A percentile compares a stretch with the other conserved stretches of the same genome.
phyloP scores from a whole-genome alignment of 495 filamentous ascomycete species.

The Daldinia caldariorum region DNA sequence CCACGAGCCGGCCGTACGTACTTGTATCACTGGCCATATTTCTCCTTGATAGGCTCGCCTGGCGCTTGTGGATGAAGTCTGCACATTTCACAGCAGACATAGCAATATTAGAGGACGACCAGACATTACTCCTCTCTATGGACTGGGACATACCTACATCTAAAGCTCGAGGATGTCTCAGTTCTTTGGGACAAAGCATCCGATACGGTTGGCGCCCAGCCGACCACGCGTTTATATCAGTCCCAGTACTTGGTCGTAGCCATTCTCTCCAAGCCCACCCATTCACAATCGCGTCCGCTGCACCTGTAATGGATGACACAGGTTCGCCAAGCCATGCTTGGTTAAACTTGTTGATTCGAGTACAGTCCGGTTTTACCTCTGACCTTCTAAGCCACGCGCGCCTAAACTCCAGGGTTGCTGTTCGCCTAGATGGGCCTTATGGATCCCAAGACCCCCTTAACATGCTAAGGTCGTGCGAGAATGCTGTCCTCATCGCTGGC shows the following conservation, averaged over 20 bases:
- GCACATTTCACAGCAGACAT: slow-evolving; percentile 56
- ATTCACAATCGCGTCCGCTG: slow-evolving; percentile 68
- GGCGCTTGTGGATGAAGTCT: slow-evolving; percentile 60
- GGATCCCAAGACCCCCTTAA: slow-evolving; percentile 54
- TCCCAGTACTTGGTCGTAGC: slow-evolving; percentile 59
- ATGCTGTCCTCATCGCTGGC: slow-evolving; percentile 65
- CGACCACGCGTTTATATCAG: slow-evolving; percentile 67
- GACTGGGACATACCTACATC: slow-evolving; percentile 50
- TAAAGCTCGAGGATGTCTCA: neutral
- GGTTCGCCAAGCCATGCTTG: slow-evolving; percentile 48
- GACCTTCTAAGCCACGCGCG: slow-evolving; percentile 62
- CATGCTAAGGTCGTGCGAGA: slow-evolving; percentile 54
- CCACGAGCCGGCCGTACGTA: slow-evolving; percentile 45
- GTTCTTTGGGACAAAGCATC: slow-evolving; percentile 49
- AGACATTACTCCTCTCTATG: slow-evolving; percentile 60
- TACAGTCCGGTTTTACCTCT: slow-evolving; percentile 66
- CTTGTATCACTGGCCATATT: slow-evolving; percentile 59
- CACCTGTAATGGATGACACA: slow-evolving; percentile 39
- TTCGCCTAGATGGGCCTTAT: slow-evolving; percentile 67
- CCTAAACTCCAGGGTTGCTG: slow-evolving; percentile 46
- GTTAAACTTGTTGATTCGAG: slow-evolving; percentile 64
- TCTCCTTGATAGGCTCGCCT: slow-evolving; percentile 66
- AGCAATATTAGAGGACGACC: slow-evolving; percentile 57
- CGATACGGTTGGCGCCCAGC: slow-evolving; percentile 64
- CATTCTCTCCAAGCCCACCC: slow-evolving; percentile 66